These are phyloP conservation scores for Vachellia collinsii DNA, from an alignment of 306 rosid species.

Conservation along the genomic window DNA sequence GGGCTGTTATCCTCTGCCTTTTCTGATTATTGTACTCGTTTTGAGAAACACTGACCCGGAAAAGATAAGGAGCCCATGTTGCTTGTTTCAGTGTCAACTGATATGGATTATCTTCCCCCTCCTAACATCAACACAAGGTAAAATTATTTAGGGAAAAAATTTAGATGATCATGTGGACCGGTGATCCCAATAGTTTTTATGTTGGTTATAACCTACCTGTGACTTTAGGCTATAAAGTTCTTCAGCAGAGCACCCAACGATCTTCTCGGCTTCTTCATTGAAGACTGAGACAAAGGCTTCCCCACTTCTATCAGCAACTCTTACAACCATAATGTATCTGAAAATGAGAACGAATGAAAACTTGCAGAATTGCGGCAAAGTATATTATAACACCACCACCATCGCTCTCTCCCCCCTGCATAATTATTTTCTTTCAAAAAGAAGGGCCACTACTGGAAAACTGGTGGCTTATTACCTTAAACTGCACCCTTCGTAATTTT, in stretches of 20 bases:
- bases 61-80: constrained; percentile 79
- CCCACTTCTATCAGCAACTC: constrained; percentile 61
- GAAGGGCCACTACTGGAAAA: neutral
- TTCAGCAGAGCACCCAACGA: constrained; percentile 84
- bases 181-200: neutral
- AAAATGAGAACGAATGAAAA: constrained; percentile 8
- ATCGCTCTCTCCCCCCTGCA: neutral
- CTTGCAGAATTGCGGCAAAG: neutral
- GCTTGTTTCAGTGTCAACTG: constrained; percentile 68
- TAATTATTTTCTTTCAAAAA: too few species aligned
- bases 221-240: constrained; percentile 68
- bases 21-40: constrained; percentile 80
- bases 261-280: constrained; percentile 74
- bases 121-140: constrained; percentile 41
- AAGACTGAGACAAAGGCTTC: constrained; percentile 70
- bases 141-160: neutral
- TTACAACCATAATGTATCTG: constrained; percentile 69
- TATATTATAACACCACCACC: neutral
- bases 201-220: constrained; percentile 52
- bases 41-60: constrained; percentile 75
- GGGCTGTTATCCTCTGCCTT: constrained; percentile 76
- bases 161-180: neutral
- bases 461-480: constrained; percentile 51
- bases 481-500: constrained; percentile 61
- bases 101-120: constrained; percentile 60